Evolutionary conservation across 2,329 filamentous ascomycete genomes (phyloP).

Genomic region (Fusarium sp.): DNA sequence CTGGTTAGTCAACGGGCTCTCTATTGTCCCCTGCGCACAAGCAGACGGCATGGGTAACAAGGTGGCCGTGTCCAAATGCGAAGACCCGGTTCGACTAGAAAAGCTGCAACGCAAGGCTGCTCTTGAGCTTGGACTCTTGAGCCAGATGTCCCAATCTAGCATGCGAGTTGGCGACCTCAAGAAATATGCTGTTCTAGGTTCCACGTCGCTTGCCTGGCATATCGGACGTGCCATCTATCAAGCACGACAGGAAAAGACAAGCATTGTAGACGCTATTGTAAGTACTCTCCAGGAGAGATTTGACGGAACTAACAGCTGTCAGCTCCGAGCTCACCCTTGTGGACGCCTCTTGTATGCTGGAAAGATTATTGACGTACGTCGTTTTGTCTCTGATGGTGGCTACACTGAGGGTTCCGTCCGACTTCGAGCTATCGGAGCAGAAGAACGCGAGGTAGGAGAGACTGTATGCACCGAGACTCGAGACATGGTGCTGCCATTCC

Average conservation of each 20-base stretch:
- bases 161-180: background rate
- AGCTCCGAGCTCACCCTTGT: background rate
- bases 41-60: background rate
- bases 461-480: background rate
- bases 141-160: background rate
- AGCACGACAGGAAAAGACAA: background rate
- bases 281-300: background rate
- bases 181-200: background rate
- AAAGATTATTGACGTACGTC: background rate
- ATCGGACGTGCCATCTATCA: background rate
- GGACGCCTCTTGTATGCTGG: background rate
- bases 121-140: background rate
- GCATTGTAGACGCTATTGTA: background rate
- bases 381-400: background rate
- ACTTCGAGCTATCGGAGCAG: background rate
- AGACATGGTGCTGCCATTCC: background rate
- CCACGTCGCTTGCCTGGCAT: background rate
- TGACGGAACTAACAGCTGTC: background rate
- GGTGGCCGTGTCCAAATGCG: background rate
- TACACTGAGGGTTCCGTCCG: background rate
- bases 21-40: background rate
- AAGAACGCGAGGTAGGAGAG: slow-evolving; percentile 6
- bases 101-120: background rate
- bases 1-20: background rate
- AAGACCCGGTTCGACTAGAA: background rate